Evolutionary conservation across 192 early-diverging fungal species (phyloP).

Genomic region (Obelidium mucronatum): DNA sequence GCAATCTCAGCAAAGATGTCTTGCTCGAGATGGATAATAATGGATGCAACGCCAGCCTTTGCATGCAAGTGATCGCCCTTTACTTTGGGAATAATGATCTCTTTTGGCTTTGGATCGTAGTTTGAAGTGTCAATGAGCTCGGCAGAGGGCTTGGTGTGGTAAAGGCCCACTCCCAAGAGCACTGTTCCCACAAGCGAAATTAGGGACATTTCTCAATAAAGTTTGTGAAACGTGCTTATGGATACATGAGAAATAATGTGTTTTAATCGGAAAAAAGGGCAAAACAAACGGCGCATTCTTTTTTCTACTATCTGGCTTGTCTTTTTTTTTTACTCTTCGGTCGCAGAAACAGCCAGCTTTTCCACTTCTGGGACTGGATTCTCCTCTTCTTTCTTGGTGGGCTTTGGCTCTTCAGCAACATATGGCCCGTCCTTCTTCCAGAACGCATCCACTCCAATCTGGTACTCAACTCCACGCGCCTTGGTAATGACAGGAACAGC

Average conservation of each 20-base stretch:
- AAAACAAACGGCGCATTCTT: neutral
- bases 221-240: too few relatives aligned
- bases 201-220: neutral
- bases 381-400: neutral
- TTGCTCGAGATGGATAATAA: neutral
- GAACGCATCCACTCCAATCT: constrained; percentile 22
- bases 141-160: too few relatives aligned
- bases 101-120: neutral
- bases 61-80: neutral
- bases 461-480: constrained; percentile 19
- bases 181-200: neutral
- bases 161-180: too few relatives aligned
- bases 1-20: constrained; percentile 3
- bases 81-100: neutral
- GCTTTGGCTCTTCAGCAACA: neutral
- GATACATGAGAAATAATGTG: too few relatives aligned
- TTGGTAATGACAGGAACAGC: constrained; percentile 8
- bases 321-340: neutral
- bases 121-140: neutral
- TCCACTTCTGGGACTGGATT: too few relatives aligned
- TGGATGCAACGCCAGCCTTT: neutral
- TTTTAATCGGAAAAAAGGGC: too few relatives aligned
- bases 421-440: constrained; percentile 9
- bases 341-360: neutral
- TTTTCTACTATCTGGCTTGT: neutral